A percentile compares a stretch with the other conserved stretches of the same genome.
phyloP scores from a whole-genome alignment of 176 grass and related monocot species.

The Oryza glaberrima region DNA sequence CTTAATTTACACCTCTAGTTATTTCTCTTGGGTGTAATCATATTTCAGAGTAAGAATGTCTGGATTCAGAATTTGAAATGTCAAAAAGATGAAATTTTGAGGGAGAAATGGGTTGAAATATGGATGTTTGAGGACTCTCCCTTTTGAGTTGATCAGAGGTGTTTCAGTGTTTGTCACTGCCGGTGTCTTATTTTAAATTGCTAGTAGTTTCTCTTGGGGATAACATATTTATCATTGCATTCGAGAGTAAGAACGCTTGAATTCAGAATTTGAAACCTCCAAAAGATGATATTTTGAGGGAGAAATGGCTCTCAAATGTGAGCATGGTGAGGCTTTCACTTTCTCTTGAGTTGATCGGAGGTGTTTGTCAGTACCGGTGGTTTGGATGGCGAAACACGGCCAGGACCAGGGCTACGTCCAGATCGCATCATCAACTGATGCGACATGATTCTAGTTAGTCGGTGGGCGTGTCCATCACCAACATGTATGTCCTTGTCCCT shows the following conservation, averaged over 20 bases:
- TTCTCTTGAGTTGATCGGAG: slow-evolving; percentile 4
- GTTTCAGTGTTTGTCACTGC: too few species aligned
- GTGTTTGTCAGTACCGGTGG: slow-evolving; percentile 25
- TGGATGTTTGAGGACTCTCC: too few species aligned
- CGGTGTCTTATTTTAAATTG: too few species aligned
- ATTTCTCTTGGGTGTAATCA: background rate
- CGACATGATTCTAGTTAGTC: slow-evolving; percentile 23
- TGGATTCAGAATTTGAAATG: too few species aligned
- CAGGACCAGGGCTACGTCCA: slow-evolving; percentile 29
- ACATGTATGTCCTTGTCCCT: background rate
- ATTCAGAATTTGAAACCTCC: background rate
- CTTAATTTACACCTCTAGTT: too few species aligned
- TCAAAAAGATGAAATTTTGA: background rate
- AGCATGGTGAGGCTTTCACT: background rate
- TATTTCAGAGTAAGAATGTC: background rate
- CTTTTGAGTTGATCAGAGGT: too few species aligned
- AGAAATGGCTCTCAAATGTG: background rate
- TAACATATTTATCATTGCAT: background rate
- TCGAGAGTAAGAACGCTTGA: background rate
- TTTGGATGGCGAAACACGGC: slow-evolving; percentile 32
- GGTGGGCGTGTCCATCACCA: slow-evolving; percentile 6
- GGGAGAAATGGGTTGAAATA: too few species aligned
- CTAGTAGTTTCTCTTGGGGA: too few species aligned
- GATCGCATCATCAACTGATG: slow-evolving; percentile 21
- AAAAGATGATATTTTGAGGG: background rate